Percentiles rank a stretch among this genome's conserved stretches.
These are phyloP conservation scores for Austroboletus niveus DNA, from an alignment of 1,284 basidiomycete genomes.

Conservation along the genomic window DNA sequence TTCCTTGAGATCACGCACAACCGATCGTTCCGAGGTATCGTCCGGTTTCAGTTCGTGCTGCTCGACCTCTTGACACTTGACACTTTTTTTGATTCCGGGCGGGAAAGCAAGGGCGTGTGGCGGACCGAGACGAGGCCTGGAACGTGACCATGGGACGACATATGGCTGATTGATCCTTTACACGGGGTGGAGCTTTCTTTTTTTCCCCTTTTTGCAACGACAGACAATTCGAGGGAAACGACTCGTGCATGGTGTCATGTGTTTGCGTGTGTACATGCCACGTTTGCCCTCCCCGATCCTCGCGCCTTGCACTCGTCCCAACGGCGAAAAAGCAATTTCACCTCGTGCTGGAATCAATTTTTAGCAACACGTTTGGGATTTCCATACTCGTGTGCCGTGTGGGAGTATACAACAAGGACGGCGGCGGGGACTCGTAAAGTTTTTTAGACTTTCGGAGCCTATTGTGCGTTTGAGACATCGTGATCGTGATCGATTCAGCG, in stretches of 20 bases:
- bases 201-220: background rate
- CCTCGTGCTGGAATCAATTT: background rate
- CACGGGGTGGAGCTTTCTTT: slow-evolving; percentile 5
- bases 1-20: slow-evolving; percentile 2
- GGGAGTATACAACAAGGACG: background rate
- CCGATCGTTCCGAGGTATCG: background rate
- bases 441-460: background rate
- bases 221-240: background rate
- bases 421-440: background rate
- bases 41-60: background rate
- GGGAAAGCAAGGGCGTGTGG: background rate
- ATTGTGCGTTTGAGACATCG: background rate
- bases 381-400: background rate
- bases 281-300: slow-evolving; percentile 2
- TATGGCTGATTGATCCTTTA: slow-evolving; percentile 2
- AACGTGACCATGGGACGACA: slow-evolving; percentile 1
- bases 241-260: background rate
- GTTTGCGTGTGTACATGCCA: background rate
- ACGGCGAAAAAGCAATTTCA: slow-evolving; percentile 6
- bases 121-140: background rate
- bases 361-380: slow-evolving; percentile 15
- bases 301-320: background rate
- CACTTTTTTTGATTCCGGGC: background rate
- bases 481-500: background rate
- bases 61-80: background rate